Evolutionary conservation across 768 basidiomycete species (phyloP).

Genomic region (Cyclocybe aegerita): DNA sequence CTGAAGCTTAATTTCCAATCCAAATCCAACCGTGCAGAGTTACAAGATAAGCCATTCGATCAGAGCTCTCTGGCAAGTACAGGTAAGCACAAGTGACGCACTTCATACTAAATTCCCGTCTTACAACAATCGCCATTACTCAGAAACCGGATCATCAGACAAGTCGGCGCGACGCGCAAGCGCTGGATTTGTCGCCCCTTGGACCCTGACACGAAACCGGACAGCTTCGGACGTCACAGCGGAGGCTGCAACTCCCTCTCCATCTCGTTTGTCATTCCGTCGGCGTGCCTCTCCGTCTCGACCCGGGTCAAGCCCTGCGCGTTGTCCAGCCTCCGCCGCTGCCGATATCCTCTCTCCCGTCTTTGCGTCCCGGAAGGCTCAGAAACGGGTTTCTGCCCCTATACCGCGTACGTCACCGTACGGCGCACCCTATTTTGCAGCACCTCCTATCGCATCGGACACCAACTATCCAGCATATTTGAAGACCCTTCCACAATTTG

Average conservation of each 20-base stretch:
- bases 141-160: constrained; percentile 15
- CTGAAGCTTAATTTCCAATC: constrained; percentile 20
- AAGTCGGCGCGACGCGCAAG: constrained; percentile 21
- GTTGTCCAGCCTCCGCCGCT: constrained; percentile 10
- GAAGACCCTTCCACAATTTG: constrained; percentile 24
- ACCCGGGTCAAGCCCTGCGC: constrained; percentile 11
- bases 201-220: constrained; percentile 17
- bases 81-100: constrained; percentile 15
- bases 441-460: constrained; percentile 31
- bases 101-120: constrained; percentile 4
- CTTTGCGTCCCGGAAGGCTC: constrained; percentile 27
- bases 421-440: constrained; percentile 44
- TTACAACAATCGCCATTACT: background rate
- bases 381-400: constrained; percentile 31
- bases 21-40: constrained; percentile 13
- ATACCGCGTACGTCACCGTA: constrained; percentile 40
- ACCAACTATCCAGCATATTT: constrained; percentile 21
- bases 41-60: constrained; percentile 16
- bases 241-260: constrained; percentile 14
- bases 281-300: constrained; percentile 18
- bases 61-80: constrained; percentile 18
- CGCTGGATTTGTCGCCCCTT: constrained; percentile 17
- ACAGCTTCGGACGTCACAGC: constrained; percentile 16
- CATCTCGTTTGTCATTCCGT: constrained; percentile 22
- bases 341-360: constrained; percentile 19